These are phyloP conservation scores for Ustilago nuda DNA, from an alignment of 1,284 basidiomycete genomes.

Conservation along the genomic window DNA sequence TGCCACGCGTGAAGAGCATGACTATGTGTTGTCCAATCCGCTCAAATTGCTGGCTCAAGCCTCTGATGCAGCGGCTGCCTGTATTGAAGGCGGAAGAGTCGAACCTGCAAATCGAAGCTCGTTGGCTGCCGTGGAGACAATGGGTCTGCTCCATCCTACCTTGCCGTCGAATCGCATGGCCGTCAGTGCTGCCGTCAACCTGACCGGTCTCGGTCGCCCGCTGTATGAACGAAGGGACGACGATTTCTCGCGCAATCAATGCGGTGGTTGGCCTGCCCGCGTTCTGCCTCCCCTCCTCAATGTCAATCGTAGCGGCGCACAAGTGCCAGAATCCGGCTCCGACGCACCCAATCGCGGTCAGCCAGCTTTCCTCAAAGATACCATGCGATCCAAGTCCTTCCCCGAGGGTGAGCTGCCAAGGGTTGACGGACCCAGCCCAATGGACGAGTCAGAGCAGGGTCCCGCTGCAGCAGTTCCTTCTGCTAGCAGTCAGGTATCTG, in stretches of 20 bases:
- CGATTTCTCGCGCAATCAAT: conserved; percentile 19
- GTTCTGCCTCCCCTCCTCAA: conserved; percentile 43
- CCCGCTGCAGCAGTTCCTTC: conserved; percentile 14
- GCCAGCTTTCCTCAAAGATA: conserved; percentile 40
- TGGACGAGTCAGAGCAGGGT: conserved; percentile 25
- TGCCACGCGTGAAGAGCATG: conserved; percentile 49
- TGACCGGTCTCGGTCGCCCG: conserved; percentile 45
- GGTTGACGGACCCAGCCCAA: conserved; percentile 17
- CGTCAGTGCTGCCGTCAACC: conserved; percentile 42
- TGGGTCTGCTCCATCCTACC: conserved; percentile 51
- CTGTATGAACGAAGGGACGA: conserved; percentile 41
- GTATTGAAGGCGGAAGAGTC: conserved; percentile 42
- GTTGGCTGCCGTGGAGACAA: conserved; percentile 51
- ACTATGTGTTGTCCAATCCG: conserved; percentile 59
- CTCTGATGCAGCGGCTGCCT: conserved; percentile 53
- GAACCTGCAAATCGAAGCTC: conserved; percentile 40
- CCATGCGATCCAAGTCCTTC: conserved; percentile 43
- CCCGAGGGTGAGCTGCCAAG: conserved; percentile 46
- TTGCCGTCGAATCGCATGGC: conserved; percentile 47
- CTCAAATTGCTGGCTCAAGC: conserved; percentile 60
- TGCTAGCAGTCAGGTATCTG: conserved; percentile 16
- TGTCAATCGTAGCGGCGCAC: conserved; percentile 6
- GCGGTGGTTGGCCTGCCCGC: conserved; percentile 42
- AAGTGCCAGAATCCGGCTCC: conserved; percentile 1
- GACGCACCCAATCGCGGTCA: conserved; percentile 13